Conservation (phyloP, 2,329 filamentous ascomycete species). For the Phialocephala sp. region DNA sequence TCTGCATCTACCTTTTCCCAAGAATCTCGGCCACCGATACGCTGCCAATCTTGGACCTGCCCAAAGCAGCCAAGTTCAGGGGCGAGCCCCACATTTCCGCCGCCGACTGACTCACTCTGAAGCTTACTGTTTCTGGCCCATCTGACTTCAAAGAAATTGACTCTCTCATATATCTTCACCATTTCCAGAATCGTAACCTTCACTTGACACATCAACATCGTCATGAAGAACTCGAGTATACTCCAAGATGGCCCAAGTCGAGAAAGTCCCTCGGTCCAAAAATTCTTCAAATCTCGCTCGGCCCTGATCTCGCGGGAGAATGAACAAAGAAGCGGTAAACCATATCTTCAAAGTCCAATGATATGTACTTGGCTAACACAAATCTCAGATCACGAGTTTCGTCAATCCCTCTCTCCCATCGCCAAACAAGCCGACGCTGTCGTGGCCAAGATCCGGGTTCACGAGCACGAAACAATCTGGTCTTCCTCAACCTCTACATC, state of each 20-base stretch:
- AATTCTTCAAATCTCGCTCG: slow-evolving; percentile 21
- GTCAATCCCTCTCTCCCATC: slow-evolving; percentile 74
- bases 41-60: background rate
- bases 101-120: slow-evolving; percentile 17
- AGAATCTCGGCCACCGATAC: background rate
- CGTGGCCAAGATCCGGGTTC: slow-evolving; percentile 74
- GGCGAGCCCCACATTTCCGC: slow-evolving; percentile 1
- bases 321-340: slow-evolving; percentile 31
- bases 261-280: slow-evolving; percentile 5
- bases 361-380: background rate
- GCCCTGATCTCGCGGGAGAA: slow-evolving; percentile 28
- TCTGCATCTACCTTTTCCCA: background rate
- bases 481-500: slow-evolving; percentile 50
- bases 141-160: background rate
- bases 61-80: background rate
- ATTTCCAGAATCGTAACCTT: background rate
- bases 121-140: background rate
- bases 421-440: slow-evolving; percentile 77
- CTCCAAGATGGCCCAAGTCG: background rate
- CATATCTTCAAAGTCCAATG: background rate
- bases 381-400: slow-evolving; percentile 66
- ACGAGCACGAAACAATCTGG: slow-evolving; percentile 78
- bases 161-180: background rate
- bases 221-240: background rate
- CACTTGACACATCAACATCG: background rate